A percentile compares a stretch with the other conserved stretches of the same genome.
phyloP scores from a whole-genome alignment of 108 stramenopile species.

The Pseudonitzschia delicatissima region DNA sequence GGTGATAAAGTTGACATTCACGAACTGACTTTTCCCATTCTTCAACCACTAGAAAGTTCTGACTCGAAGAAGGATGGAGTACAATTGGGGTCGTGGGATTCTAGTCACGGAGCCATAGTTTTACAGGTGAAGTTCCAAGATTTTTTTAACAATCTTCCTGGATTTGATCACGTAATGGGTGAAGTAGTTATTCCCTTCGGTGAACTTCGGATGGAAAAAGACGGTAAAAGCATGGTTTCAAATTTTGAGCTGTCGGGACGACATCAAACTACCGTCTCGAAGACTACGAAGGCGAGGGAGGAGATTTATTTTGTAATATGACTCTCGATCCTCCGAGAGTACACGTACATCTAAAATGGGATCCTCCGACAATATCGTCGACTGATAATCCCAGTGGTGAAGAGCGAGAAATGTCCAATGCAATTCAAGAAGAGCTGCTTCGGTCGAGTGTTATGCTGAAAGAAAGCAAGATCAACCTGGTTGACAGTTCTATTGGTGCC shows the following conservation, averaged over 20 bases:
- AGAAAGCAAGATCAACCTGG: constrained; percentile 54
- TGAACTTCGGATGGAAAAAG: constrained; percentile 44
- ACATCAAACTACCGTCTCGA: constrained; percentile 1
- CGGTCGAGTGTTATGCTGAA: constrained; percentile 38
- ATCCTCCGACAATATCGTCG: constrained; percentile 1
- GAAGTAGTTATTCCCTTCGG: constrained; percentile 76
- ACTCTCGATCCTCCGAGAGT: constrained; percentile 15
- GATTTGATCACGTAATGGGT: constrained; percentile 67
- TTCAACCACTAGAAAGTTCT: constrained; percentile 60
- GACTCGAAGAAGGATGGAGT: neutral
- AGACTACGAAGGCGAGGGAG: constrained; percentile 3
- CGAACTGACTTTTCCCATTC: constrained; percentile 52
- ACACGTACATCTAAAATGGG: constrained; percentile 21
- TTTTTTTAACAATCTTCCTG: constrained; percentile 53
- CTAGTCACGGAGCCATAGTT: constrained; percentile 63
- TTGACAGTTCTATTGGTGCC: constrained; percentile 71
- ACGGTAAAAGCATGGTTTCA: constrained; percentile 77
- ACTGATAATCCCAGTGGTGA: constrained; percentile 1
- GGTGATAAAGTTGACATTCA: constrained; percentile 8
- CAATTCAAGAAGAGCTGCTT: constrained; percentile 62
- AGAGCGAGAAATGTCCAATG: constrained; percentile 39
- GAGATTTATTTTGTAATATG: neutral
- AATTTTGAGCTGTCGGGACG: constrained; percentile 52
- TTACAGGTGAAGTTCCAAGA: constrained; percentile 67
- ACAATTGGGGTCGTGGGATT: constrained; percentile 47